Evolutionary conservation across 169 alveolate species (phyloP).

Genomic region (Cryptosporidium parvum): DNA sequence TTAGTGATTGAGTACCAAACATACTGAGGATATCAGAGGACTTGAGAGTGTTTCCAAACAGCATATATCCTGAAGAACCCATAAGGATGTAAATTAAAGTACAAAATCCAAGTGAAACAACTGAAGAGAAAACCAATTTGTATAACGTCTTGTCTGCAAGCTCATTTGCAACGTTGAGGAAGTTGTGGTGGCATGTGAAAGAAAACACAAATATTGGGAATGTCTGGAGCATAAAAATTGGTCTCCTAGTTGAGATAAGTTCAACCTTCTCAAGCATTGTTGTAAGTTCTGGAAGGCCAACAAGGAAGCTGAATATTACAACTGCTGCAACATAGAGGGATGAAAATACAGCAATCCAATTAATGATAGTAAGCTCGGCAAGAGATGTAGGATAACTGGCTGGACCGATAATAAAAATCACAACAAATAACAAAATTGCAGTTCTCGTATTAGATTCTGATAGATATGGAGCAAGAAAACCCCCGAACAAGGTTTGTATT

Average conservation of each 20-base stretch:
- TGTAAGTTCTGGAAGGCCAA: conserved; percentile 21
- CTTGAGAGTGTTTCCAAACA: conserved; percentile 60
- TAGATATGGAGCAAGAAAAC: conserved; percentile 24
- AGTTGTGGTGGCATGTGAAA: conserved; percentile 71
- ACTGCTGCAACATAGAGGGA: conserved; percentile 67
- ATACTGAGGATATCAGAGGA: conserved; percentile 71
- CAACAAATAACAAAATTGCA: conserved; percentile 24
- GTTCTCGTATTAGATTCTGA: conserved; percentile 52
- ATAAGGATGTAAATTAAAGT: conserved; percentile 41
- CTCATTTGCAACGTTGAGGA: conserved; percentile 70
- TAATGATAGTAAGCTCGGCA: conserved; percentile 61
- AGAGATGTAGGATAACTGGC: conserved; percentile 74
- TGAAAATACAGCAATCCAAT: conserved; percentile 75
- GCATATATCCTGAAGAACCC: conserved; percentile 62
- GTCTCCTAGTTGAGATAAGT: conserved; percentile 23
- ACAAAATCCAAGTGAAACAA: conserved; percentile 61
- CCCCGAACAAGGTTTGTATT: conserved; percentile 44
- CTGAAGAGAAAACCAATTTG: conserved; percentile 28
- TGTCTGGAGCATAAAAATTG: conserved; percentile 62
- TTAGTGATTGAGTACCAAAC: conserved; percentile 48
- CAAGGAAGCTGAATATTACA: conserved; percentile 50
- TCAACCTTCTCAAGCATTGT: conserved; percentile 48
- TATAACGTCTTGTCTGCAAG: conserved; percentile 51
- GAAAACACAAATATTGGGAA: conserved; percentile 72
- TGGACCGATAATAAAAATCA: conserved; percentile 67